A percentile compares a stretch with the other conserved stretches of the same genome.
Evolutionary conservation across 139 green algal species (phyloP).

Genomic region (Zygnema circumcarinatum): DNA sequence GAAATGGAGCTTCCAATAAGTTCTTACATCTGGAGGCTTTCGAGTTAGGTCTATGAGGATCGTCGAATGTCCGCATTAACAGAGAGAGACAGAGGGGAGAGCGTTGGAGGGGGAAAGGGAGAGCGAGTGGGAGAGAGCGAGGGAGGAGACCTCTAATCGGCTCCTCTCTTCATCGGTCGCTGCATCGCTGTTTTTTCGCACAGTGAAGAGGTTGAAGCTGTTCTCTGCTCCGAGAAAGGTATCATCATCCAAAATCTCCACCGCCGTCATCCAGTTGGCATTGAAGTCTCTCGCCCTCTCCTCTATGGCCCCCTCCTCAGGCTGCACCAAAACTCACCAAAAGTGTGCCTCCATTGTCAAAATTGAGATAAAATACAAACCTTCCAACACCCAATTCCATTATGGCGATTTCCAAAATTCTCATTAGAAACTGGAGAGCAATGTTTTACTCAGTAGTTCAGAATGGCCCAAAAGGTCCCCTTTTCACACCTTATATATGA

Average conservation of each 20-base stretch:
- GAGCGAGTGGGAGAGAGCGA: background rate
- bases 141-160: conserved; percentile 71
- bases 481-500: conserved; percentile 66
- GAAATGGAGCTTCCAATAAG: too few species aligned
- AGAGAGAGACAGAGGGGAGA: too few species aligned
- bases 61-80: too few species aligned
- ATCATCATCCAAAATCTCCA: conserved; percentile 89
- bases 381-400: background rate
- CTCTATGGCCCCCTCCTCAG: conserved; percentile 80
- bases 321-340: too few species aligned
- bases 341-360: background rate
- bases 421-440: too few species aligned
- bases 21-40: background rate
- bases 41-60: too few species aligned
- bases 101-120: too few species aligned
- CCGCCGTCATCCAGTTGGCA: conserved; percentile 88
- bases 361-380: background rate
- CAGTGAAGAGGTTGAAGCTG: conserved; percentile 86
- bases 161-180: conserved; percentile 86
- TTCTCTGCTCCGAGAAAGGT: conserved; percentile 77
- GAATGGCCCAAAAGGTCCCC: too few species aligned
- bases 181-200: conserved; percentile 68
- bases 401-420: too few species aligned
- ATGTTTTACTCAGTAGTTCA: too few species aligned
- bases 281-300: conserved; percentile 81